Conservation (phyloP, 2,329 filamentous ascomycete species). For the Phaeoacremonium minimum region DNA sequence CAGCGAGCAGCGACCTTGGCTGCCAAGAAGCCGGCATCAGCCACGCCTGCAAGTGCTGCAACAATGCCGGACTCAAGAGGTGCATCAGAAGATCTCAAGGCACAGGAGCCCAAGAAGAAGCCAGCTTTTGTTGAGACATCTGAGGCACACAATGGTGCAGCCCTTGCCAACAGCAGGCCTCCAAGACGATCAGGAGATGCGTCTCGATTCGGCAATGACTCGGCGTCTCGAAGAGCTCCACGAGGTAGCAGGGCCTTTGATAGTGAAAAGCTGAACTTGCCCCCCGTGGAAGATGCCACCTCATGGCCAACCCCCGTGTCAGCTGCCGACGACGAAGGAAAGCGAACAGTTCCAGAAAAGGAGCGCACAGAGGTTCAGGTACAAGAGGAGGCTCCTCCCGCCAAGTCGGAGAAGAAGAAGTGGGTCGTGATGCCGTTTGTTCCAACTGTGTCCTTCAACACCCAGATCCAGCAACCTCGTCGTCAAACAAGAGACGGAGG, state of each 20-base stretch:
- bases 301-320: constrained; percentile 90
- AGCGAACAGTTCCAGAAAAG: constrained; percentile 67
- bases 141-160: no score
- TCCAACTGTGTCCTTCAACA: constrained; percentile 82
- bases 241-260: constrained; percentile 42
- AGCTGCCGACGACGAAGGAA: constrained; percentile 65
- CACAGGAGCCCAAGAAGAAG: constrained; percentile 41
- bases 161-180: constrained; percentile 21
- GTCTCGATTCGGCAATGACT: constrained; percentile 33
- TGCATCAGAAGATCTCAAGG: constrained; percentile 25
- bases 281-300: constrained; percentile 69
- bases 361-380: constrained; percentile 60
- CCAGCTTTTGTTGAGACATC: no score
- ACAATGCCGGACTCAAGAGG: no score
- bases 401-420: constrained; percentile 66
- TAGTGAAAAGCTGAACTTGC: constrained; percentile 39
- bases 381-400: constrained; percentile 46
- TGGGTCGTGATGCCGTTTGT: constrained; percentile 84
- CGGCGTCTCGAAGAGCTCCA: constrained; percentile 31
- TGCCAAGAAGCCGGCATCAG: constrained; percentile 29
- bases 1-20: constrained; percentile 67
- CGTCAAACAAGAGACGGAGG: constrained; percentile 46
- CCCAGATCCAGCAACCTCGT: constrained; percentile 61
- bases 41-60: not conserved
- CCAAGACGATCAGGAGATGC: constrained; percentile 38